Percentiles rank a stretch among this genome's conserved stretches.
Conservation (phyloP, 805 yeast genomes). For the Candida cerambycidarum region DNA sequence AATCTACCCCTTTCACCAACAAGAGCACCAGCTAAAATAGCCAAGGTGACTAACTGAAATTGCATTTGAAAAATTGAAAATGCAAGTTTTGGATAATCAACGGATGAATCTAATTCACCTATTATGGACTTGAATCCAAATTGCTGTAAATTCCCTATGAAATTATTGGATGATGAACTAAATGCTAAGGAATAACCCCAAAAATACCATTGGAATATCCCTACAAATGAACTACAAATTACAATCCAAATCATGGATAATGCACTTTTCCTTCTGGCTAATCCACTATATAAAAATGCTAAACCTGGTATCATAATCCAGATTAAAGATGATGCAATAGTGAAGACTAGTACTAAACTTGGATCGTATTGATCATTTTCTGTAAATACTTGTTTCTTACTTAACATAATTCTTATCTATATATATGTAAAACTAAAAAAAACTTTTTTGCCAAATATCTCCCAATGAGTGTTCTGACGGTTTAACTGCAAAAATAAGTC, state of each 20-base stretch:
- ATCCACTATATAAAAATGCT: slow-evolving; percentile 88
- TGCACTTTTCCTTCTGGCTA: slow-evolving; percentile 89
- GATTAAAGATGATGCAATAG: slow-evolving; percentile 67
- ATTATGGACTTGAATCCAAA: slow-evolving; percentile 80
- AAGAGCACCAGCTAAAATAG: slow-evolving; percentile 87
- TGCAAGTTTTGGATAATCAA: slow-evolving; percentile 74
- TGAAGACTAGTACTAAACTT: slow-evolving; percentile 39
- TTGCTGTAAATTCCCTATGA: slow-evolving; percentile 80
- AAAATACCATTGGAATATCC: slow-evolving; percentile 89
- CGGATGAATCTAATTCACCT: slow-evolving; percentile 39
- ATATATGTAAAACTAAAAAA: slow-evolving; percentile 13
- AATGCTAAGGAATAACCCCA: slow-evolving; percentile 98
- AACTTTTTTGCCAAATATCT: too few relatives aligned
- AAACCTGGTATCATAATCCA: slow-evolving; percentile 94
- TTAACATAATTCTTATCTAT: slow-evolving; percentile 2
- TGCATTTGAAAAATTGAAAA: slow-evolving; percentile 87
- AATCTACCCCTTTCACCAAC: slow-evolving; percentile 88
- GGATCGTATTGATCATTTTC: slow-evolving; percentile 34
- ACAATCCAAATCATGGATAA: slow-evolving; percentile 80
- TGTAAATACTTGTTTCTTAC: slow-evolving; percentile 32
- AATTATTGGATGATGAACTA: slow-evolving; percentile 75
- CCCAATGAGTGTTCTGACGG: too few relatives aligned
- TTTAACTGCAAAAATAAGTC: neutral
- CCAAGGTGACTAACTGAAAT: slow-evolving; percentile 88
- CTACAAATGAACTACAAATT: slow-evolving; percentile 70